Evolutionary conservation across 2,329 filamentous ascomycete genomes (phyloP).

Genomic region (Rachicladosporium sp.): DNA sequence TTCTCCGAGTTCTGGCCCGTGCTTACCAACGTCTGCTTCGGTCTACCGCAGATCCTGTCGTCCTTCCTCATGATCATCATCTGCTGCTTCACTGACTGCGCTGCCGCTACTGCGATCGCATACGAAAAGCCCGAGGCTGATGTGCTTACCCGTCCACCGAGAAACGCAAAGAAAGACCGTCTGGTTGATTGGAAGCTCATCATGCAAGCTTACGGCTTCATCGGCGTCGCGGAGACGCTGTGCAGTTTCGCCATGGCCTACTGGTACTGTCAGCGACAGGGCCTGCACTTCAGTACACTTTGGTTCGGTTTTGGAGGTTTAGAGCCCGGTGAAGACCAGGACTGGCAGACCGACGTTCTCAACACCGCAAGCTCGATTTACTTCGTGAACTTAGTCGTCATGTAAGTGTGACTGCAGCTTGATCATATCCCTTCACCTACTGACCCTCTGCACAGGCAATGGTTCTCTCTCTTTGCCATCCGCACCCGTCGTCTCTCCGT

Average conservation of each 20-base stretch:
- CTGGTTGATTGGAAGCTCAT: constrained; percentile 64
- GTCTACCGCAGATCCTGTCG: constrained; percentile 59
- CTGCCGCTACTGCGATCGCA: constrained; percentile 58
- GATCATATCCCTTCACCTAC: not conserved
- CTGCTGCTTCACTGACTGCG: constrained; percentile 63
- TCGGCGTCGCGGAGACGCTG: constrained; percentile 43
- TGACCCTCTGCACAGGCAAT: constrained; percentile 39
- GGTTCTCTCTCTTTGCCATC: constrained; percentile 61
- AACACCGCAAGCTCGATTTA: constrained; percentile 62
- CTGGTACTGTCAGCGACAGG: constrained; percentile 34
- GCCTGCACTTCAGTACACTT: constrained; percentile 52
- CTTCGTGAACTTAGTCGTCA: constrained; percentile 68
- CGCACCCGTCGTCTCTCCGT: constrained; percentile 49
- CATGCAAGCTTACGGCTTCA: constrained; percentile 58
- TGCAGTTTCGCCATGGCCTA: constrained; percentile 34
- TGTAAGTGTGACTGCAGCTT: constrained; percentile 33
- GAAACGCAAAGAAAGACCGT: constrained; percentile 55
- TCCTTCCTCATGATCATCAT: constrained; percentile 56
- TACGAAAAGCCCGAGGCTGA: constrained; percentile 70
- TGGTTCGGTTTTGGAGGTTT: constrained; percentile 57
- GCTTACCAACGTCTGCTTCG: constrained; percentile 59
- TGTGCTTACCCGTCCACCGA: constrained; percentile 55
- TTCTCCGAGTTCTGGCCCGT: constrained; percentile 69
- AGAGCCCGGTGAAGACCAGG: constrained; percentile 35
- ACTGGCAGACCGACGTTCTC: constrained; percentile 43